Percentiles rank a stretch among this genome's conserved stretches.
Evolutionary conservation across 2,329 filamentous ascomycete genomes (phyloP).

Genomic region (Diplodia mutila): DNA sequence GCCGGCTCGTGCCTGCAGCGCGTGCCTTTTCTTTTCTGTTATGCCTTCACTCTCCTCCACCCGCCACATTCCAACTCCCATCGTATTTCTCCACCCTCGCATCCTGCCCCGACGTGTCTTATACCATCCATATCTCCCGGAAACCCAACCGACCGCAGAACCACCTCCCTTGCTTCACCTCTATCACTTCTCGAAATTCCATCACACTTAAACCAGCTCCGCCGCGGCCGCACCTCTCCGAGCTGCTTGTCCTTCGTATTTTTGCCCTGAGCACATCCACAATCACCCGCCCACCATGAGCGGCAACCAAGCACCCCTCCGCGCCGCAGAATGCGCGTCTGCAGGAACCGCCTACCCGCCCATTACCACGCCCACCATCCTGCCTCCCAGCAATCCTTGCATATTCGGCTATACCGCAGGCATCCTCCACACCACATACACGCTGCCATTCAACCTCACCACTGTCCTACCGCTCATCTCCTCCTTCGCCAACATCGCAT

Average conservation of each 20-base stretch:
- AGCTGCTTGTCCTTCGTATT: no score
- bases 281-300: not conserved
- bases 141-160: not conserved
- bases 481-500: conserved; percentile 18
- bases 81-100: not conserved
- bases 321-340: conserved; percentile 11
- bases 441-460: conserved; percentile 9
- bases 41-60: not conserved
- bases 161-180: conserved; percentile 7
- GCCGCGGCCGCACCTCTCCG: not conserved
- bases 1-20: no score
- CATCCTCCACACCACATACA: conserved; percentile 10
- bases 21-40: not conserved
- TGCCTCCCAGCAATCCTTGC: conserved; percentile 15
- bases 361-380: conserved; percentile 5
- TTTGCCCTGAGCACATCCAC: not conserved
- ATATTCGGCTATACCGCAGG: not conserved
- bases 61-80: not conserved
- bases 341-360: conserved; percentile 16
- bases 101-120: not conserved
- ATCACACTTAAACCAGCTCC: not conserved
- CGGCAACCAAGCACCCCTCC: conserved; percentile 11
- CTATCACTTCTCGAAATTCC: conserved; percentile 1
- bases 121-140: not conserved
- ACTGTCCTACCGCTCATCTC: conserved; percentile 17